Evolutionary conservation across 2,329 filamentous ascomycete genomes (phyloP), one percentile per base, ranked within the genome.

Genomic region (Epichloe bromicola): DNA sequence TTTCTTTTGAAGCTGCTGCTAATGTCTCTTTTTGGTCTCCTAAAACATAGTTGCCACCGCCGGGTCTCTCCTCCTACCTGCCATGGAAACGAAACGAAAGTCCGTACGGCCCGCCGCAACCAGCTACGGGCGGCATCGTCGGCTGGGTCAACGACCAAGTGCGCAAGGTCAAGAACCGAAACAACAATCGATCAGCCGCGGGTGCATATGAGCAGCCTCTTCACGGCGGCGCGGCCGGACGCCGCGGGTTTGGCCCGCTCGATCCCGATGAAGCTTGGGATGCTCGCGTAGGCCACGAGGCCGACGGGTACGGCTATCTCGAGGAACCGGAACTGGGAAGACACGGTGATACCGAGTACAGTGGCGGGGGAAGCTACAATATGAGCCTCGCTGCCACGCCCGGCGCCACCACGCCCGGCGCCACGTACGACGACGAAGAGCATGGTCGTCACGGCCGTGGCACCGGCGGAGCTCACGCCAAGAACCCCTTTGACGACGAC

Each of bases 221-320:
- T 6, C 65, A 66, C 42, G 68, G 65, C 49, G 66, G 65, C 48
- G 66, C 65, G 50, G 69, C 70, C 44, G 69, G 71, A 51, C 72
- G 74, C 50, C 67, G 78, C 50, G 80, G 80, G 20, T 83, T 85
- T 64, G 80, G 82, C 2, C 73, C 81, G 4, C 75, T 88, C 44
- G 88, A 93, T 61, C 86, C 86, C 1, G 88, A 94, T 63, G 86
- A 90, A 61, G 86, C 87, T 2, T 95, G 88, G 88, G 87, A 93
- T 68, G 70, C 86, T 56, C 74, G 86, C 53, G 86, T 94, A 4
- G 86, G 85, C 52, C 75, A 81, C 58, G 86, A 90, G 65, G 79
- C 83, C 17, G 82, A 85, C 61, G 70, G 67, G 12, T 82, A 83
- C 63, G 78, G 78, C 20, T 87, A 87, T 65, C 84, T 87, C 61